Evolutionary conservation across 495 filamentous ascomycete genomes (phyloP).

Genomic region (Hypomontagnella submonticulosa): DNA sequence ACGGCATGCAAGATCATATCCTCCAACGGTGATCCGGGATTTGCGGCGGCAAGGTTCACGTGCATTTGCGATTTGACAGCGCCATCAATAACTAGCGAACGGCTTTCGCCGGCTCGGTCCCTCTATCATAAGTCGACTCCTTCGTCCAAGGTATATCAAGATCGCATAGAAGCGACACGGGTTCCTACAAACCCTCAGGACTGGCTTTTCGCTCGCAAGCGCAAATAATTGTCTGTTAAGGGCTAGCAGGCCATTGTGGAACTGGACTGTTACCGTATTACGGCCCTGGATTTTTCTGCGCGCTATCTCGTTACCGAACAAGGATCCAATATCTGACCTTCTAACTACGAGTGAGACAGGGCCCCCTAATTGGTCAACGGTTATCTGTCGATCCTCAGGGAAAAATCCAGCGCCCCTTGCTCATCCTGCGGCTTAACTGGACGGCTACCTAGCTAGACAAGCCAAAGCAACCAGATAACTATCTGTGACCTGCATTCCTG

Average conservation of each 20-base stretch:
- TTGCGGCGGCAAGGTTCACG: constrained; percentile 37
- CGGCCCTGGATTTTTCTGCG: constrained; percentile 1
- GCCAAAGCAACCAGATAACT: no score
- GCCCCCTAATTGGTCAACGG: constrained; percentile 25
- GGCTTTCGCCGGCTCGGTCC: constrained; percentile 17
- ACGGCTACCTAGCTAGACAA: constrained; percentile 3
- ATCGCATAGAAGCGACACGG: constrained; percentile 11
- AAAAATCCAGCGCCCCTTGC: constrained; percentile 26
- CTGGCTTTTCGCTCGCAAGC: constrained; percentile 3
- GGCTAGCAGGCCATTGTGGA: constrained; percentile 6
- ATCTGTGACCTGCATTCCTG: constrained; percentile 33
- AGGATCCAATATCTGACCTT: constrained; percentile 34
- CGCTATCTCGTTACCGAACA: constrained; percentile 33
- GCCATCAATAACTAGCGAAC: constrained; percentile 3
- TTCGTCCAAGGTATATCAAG: constrained; percentile 8
- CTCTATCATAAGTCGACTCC: constrained; percentile 10
- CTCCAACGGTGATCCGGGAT: constrained; percentile 29
- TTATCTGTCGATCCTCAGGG: constrained; percentile 41
- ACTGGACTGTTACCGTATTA: constrained; percentile 15
- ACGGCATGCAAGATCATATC: constrained; percentile 34
- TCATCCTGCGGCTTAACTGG: constrained; percentile 36
- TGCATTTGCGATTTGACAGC: constrained; percentile 36
- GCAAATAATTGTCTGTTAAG: background rate
- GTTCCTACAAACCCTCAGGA: constrained; percentile 2
- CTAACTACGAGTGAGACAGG: constrained; percentile 25